Evolutionary conservation across 768 basidiomycete genomes (phyloP).

Genomic region (Wakefieldia striispora): DNA sequence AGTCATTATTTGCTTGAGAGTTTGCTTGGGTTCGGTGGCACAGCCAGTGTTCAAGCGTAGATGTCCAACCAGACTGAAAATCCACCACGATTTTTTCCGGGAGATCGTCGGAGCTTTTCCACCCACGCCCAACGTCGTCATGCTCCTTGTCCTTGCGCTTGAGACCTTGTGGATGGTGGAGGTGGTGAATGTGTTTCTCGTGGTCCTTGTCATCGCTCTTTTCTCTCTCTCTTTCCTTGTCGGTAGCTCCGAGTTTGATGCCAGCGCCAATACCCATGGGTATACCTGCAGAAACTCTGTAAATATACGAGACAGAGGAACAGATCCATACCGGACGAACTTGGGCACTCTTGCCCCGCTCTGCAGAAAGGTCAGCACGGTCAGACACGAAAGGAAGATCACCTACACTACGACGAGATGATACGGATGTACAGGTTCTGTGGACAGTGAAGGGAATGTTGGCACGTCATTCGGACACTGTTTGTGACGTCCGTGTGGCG

Average conservation of each 20-base stretch:
- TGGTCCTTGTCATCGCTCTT: conserved; percentile 31
- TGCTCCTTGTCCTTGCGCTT: conserved; percentile 41
- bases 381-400: neutral
- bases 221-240: conserved; percentile 37
- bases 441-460: conserved; percentile 46
- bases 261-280: conserved; percentile 79
- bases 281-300: conserved; percentile 47
- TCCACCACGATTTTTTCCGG: conserved; percentile 32
- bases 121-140: conserved; percentile 30
- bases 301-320: neutral
- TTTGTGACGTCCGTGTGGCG: conserved; percentile 35
- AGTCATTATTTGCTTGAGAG: conserved; percentile 13
- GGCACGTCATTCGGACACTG: conserved; percentile 22
- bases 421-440: conserved; percentile 62
- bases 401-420: conserved; percentile 78
- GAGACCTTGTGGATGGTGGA: conserved; percentile 22
- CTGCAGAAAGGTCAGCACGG: conserved; percentile 34
- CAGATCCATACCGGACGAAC: conserved; percentile 53
- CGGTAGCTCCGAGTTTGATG: conserved; percentile 63
- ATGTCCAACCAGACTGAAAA: conserved; percentile 62
- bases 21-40: conserved; percentile 39
- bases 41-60: conserved; percentile 73
- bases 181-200: conserved; percentile 32
- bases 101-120: conserved; percentile 38
- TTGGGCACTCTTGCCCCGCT: conserved; percentile 80